Conservation (phyloP, 1,284 basidiomycete species). For the Tilletiaria anomala region DNA sequence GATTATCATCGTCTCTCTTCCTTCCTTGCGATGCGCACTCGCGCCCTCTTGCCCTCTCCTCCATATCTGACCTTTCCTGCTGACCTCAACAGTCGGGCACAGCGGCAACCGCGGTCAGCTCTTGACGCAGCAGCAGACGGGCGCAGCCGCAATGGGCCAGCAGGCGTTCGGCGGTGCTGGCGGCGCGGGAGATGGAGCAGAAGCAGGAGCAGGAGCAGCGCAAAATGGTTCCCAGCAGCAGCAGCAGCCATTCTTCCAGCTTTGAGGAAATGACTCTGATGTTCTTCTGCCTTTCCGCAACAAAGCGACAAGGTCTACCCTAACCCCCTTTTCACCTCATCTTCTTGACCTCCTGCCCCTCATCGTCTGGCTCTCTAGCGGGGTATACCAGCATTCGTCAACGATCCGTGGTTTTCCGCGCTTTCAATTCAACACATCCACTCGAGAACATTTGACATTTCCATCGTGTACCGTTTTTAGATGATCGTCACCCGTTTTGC, state of each 20-base stretch:
- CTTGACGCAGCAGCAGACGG: conserved; percentile 3
- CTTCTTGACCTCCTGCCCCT: not conserved
- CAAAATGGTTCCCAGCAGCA: conserved; percentile 13
- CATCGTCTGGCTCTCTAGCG: not conserved
- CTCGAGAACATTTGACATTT: not conserved
- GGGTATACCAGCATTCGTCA: not conserved
- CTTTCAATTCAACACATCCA: not conserved
- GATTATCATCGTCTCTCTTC: conserved; percentile 11
- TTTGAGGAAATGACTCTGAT: too few species aligned
- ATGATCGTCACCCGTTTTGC: too few species aligned
- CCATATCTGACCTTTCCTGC: too few species aligned
- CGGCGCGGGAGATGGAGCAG: conserved; percentile 9
- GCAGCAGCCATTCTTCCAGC: not conserved
- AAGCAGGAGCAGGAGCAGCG: conserved; percentile 21
- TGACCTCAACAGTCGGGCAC: too few species aligned
- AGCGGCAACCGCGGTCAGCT: too few species aligned
- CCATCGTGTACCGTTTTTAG: not conserved
- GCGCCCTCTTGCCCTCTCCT: too few species aligned
- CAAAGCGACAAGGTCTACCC: not conserved
- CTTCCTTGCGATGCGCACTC: too few species aligned
- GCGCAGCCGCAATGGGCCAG: conserved; percentile 15
- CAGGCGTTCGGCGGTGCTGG: conserved; percentile 1
- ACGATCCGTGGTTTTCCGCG: not conserved
- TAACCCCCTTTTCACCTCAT: not conserved
- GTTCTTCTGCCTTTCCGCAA: not conserved